Evolutionary conservation across 176 grass and related monocot genomes (phyloP).

Genomic region (Carex kokanica): DNA sequence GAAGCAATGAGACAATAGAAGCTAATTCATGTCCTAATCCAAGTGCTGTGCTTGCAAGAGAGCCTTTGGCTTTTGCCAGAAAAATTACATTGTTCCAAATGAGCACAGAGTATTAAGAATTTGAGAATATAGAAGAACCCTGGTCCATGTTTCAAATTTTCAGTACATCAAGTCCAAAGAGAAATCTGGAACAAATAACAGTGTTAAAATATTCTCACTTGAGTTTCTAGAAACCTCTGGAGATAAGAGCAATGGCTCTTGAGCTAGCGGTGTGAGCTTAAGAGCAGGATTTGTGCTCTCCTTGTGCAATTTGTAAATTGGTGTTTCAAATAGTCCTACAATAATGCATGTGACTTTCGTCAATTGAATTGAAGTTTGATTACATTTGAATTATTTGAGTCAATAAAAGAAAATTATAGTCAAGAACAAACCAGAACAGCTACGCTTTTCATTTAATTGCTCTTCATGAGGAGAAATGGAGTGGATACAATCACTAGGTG

Average conservation of each 20-base stretch:
- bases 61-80: not conserved
- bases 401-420: conserved; percentile 21
- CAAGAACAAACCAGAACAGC: conserved; percentile 42
- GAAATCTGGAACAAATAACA: not conserved
- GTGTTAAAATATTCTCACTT: conserved; percentile 42
- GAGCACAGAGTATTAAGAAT: not conserved
- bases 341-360: conserved; percentile 20
- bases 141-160: not conserved
- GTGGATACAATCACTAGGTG: not conserved
- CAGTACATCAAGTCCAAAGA: not conserved
- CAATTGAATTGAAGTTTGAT: conserved; percentile 24
- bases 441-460: conserved; percentile 32
- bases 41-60: conserved; percentile 21
- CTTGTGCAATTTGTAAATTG: conserved; percentile 33
- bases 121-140: not conserved
- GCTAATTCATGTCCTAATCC: conserved; percentile 17
- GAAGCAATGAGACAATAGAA: conserved; percentile 22
- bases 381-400: not conserved
- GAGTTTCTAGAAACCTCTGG: conserved; percentile 50
- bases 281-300: conserved; percentile 22
- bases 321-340: conserved; percentile 35
- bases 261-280: conserved; percentile 50
- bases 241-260: conserved; percentile 35
- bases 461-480: conserved; percentile 29
- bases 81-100: not conserved